Conservation (phyloP, 1,284 basidiomycete genomes). For the Phellopilus nigrolimitatus region DNA sequence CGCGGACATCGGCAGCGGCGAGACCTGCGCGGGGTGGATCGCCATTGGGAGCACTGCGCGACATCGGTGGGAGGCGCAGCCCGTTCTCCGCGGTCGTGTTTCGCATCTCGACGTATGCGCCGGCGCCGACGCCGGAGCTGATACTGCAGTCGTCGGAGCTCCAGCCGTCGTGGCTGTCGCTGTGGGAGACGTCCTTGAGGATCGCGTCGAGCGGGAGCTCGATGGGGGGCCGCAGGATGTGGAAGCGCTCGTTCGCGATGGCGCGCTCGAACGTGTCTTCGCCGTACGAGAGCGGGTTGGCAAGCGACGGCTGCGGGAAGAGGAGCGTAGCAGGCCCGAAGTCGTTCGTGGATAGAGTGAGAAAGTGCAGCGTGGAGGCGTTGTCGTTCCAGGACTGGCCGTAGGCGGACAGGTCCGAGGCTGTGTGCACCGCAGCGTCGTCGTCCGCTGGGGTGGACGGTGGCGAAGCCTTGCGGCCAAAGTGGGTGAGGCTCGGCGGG, state of each 20-base stretch:
- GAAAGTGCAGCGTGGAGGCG: conserved; percentile 49
- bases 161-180: conserved; percentile 21
- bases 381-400: conserved; percentile 18
- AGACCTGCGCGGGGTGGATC: conserved; percentile 13
- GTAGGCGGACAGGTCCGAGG: too few relatives aligned
- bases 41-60: conserved; percentile 7
- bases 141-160: conserved; percentile 24
- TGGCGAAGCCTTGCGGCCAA: conserved; percentile 14
- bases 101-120: conserved; percentile 32
- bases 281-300: conserved; percentile 67
- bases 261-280: conserved; percentile 48
- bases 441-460: conserved; percentile 9
- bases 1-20: not conserved
- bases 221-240: conserved; percentile 70
- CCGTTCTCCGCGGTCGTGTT: conserved; percentile 38
- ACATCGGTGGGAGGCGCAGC: not conserved
- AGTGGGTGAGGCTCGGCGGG: conserved; percentile 12
- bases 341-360: conserved; percentile 62
- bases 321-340: conserved; percentile 76
- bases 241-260: conserved; percentile 45
- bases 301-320: conserved; percentile 55
- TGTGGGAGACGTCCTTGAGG: conserved; percentile 40
- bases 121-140: too few relatives aligned
- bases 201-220: conserved; percentile 76
- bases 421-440: not conserved